Evolutionary conservation across 257 asterid species (phyloP).

Genomic region (Linderniella brevidens): DNA sequence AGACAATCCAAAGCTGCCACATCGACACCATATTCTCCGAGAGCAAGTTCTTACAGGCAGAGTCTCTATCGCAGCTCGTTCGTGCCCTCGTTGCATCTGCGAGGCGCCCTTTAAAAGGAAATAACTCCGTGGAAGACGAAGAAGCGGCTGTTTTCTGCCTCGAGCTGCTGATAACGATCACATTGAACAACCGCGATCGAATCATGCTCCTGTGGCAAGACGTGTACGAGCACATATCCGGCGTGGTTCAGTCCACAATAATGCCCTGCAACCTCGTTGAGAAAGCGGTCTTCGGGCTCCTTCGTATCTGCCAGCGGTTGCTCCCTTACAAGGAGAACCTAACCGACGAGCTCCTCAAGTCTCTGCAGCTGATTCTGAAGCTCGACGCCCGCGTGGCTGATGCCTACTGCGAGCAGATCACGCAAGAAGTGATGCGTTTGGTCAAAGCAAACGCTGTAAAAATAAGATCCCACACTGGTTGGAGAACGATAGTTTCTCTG

Average conservation of each 20-base stretch:
- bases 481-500: constrained; percentile 77
- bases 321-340: constrained; percentile 91
- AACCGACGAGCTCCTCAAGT: constrained; percentile 78
- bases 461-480: constrained; percentile 77
- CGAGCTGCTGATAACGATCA: constrained; percentile 69
- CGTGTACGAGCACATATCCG: constrained; percentile 71
- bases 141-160: constrained; percentile 62
- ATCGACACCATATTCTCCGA: constrained; percentile 76
- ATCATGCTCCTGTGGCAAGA: constrained; percentile 83
- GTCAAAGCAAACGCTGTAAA: constrained; percentile 83
- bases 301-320: constrained; percentile 77
- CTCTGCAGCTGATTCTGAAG: constrained; percentile 72
- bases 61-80: constrained; percentile 67
- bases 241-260: constrained; percentile 60
- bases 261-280: constrained; percentile 87
- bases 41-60: constrained; percentile 82
- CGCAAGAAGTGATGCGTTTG: constrained; percentile 77
- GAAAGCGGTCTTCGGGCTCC: constrained; percentile 86
- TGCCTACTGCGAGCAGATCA: constrained; percentile 82
- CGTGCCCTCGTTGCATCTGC: constrained; percentile 65
- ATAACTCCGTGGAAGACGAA: constrained; percentile 39
- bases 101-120: constrained; percentile 41
- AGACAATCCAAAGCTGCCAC: constrained; percentile 65
- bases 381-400: constrained; percentile 97
- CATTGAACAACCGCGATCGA: constrained; percentile 70